A percentile compares a stretch with the other conserved stretches of the same genome.
These are phyloP conservation scores for Luffa aegyptiaca DNA, from an alignment of 306 rosid species.

Conservation along the genomic window DNA sequence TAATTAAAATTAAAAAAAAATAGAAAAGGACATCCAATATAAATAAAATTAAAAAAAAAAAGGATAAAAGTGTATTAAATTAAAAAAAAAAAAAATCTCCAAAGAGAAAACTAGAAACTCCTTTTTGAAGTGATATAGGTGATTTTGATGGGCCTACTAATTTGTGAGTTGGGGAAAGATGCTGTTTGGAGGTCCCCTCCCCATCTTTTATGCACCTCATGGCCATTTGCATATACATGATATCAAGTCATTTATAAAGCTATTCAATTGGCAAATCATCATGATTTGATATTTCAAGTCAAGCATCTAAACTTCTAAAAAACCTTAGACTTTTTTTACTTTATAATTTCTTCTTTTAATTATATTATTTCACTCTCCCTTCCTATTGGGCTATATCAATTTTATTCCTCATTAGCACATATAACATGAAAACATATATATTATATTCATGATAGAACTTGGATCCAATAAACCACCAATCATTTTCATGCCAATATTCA, in stretches of 20 bases:
- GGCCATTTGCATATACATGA: not conserved
- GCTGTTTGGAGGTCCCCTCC: conserved; percentile 11
- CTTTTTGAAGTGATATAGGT: not conserved
- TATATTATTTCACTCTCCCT: not conserved
- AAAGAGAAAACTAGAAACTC: not conserved
- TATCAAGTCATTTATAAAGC: not conserved
- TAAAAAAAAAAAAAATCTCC: too few relatives aligned
- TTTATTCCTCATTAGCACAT: not conserved
- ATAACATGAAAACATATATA: not conserved
- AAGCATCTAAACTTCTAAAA: not conserved
- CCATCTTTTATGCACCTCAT: not conserved
- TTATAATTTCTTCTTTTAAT: not conserved
- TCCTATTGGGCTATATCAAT: not conserved
- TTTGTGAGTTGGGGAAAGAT: conserved; percentile 1
- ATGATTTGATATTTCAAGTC: conserved; percentile 4
- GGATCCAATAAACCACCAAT: not conserved
- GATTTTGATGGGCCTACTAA: conserved; percentile 4
- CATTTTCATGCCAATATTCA: not conserved
- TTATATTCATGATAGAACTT: not conserved
- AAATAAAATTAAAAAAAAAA: too few relatives aligned
- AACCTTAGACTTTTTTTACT: not conserved
- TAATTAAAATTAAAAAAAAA: too few relatives aligned
- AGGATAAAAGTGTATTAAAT: too few relatives aligned
- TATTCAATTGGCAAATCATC: conserved; percentile 5
- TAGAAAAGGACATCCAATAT: too few relatives aligned